These are phyloP conservation scores for Auriscalpium orientale DNA, from an alignment of 768 basidiomycete genomes.

Conservation along the genomic window DNA sequence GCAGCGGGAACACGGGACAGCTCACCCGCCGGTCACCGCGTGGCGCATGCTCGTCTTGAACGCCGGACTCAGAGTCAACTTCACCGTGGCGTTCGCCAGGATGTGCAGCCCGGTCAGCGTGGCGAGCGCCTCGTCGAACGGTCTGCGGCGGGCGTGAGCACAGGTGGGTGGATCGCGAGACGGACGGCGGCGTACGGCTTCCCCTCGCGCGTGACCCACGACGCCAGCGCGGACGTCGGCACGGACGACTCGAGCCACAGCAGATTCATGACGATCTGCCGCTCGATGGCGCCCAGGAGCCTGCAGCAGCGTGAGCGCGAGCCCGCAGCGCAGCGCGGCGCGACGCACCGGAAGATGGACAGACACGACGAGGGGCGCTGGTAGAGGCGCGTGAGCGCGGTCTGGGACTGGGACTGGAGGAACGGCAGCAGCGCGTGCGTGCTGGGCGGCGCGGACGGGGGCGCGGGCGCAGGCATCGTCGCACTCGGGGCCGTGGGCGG, in stretches of 20 bases:
- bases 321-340: background rate
- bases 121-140: slow-evolving; percentile 61
- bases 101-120: slow-evolving; percentile 67
- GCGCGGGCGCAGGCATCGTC: no score
- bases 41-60: slow-evolving; percentile 77
- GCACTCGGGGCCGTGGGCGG: background rate
- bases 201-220: slow-evolving; percentile 70
- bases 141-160: slow-evolving; percentile 32
- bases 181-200: slow-evolving; percentile 44
- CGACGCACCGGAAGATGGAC: slow-evolving; percentile 72
- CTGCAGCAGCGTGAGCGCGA: slow-evolving; percentile 29
- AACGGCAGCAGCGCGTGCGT: slow-evolving; percentile 66
- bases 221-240: slow-evolving; percentile 54
- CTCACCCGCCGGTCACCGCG: slow-evolving; percentile 84
- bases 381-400: slow-evolving; percentile 71
- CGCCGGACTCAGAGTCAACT: slow-evolving; percentile 59
- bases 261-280: slow-evolving; percentile 81
- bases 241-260: slow-evolving; percentile 83
- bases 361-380: slow-evolving; percentile 83
- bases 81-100: slow-evolving; percentile 48
- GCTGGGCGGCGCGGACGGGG: no score
- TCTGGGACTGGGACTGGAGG: slow-evolving; percentile 74
- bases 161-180: slow-evolving; percentile 3
- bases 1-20: slow-evolving; percentile 1
- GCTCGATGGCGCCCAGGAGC: slow-evolving; percentile 67